phyloP scores from a whole-genome alignment of 2,329 filamentous ascomycete species.

The Fusarium humuli region DNA sequence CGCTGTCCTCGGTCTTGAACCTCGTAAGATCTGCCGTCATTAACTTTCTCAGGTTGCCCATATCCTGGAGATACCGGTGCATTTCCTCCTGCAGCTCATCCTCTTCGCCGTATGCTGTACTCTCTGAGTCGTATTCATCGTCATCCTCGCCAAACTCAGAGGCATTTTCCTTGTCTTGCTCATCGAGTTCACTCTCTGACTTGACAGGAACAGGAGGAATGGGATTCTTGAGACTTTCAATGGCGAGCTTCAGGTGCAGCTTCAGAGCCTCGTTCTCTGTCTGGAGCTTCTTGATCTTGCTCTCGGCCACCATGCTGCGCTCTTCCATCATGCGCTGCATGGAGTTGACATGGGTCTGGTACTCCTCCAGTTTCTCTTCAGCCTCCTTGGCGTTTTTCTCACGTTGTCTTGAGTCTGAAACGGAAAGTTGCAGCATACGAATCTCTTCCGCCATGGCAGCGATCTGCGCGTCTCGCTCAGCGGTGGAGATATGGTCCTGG shows the following conservation, averaged over 20 bases:
- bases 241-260: conserved; percentile 86
- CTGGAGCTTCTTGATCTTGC: conserved; percentile 90
- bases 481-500: conserved; percentile 91
- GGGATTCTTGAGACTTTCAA: conserved; percentile 90
- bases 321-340: conserved; percentile 99
- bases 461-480: conserved; percentile 94
- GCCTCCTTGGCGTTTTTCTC: conserved; percentile 83
- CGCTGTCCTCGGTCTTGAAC: conserved; percentile 71
- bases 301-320: conserved; percentile 86
- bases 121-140: conserved; percentile 63
- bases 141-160: conserved; percentile 72
- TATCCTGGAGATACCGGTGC: conserved; percentile 84
- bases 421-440: conserved; percentile 81
- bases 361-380: conserved; percentile 90
- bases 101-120: conserved; percentile 59
- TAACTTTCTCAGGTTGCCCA: conserved; percentile 70
- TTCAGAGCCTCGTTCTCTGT: conserved; percentile 91
- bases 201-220: conserved; percentile 72
- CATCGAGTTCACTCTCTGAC: conserved; percentile 45
- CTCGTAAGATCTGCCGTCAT: conserved; percentile 82
- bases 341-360: conserved; percentile 87
- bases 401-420: conserved; percentile 71
- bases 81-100: conserved; percentile 85
- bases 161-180: conserved; percentile 54
- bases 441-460: conserved; percentile 96